Evolutionary conservation across 179 eudicot species (phyloP), one percentile per base, ranked within the genome.

Genomic region (Heliamphora pulchella): DNA sequence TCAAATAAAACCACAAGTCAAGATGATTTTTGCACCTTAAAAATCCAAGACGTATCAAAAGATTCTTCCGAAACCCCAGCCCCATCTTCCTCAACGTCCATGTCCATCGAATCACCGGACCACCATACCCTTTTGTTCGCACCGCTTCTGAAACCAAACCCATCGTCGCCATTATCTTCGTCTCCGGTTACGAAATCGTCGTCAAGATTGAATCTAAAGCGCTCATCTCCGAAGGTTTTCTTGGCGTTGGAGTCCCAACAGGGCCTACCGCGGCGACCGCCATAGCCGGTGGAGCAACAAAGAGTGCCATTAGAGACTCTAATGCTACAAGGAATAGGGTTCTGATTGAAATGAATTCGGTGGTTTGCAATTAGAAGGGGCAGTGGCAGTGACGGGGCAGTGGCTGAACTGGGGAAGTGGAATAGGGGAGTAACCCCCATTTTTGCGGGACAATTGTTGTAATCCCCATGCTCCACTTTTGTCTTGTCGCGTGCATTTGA

Each of bases 111-210:
- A 9, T 87, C 88, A 72, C 87, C 89, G 31, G 86, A 87, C 93
- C 91, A 90, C 93, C 93, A 87, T 11, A 54, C 86, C 81, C 90
- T 79, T 79, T 86, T 82, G 76, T 85, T 90, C 78, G 61, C 69
- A 50, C 80, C 75, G 47, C 71, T 76, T 67, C 84, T n/a, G 58
- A 84, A 82, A 68, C 83, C 80, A 61, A 77, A 78, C 65, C 20
- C 81, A 20, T 43, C 78, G 48, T 76, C 84, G 47, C 20, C 82
- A 54, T 81, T 82, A 41, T 79, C 74, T 63, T 55, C 81, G 47
- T 50, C 78, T 51, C 78, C 83, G 53, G 59, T 18, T 5, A 44
- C n/a, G 46, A 47, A 75, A 17, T 77, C 79, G 31, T 72, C 73
- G 14, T 76, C 77, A 8, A 71, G 64, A 69, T 80, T 80, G 75